A percentile compares a stretch with the other conserved stretches of the same genome.
Conservation (phyloP, 2,329 filamentous ascomycete genomes). For the Exophiala phaeomuriformis region DNA sequence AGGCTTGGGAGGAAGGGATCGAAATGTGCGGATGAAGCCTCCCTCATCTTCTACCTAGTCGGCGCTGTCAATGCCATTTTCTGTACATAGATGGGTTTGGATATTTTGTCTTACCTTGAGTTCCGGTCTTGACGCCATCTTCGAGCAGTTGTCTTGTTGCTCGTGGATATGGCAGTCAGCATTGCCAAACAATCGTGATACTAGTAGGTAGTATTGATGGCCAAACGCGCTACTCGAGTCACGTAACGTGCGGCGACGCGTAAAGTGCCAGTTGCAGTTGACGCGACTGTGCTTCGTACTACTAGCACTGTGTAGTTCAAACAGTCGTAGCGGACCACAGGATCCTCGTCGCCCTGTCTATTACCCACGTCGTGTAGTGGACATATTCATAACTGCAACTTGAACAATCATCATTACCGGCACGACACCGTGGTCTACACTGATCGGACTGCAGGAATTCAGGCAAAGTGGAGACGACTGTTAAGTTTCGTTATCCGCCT, state of each 20-base stretch:
- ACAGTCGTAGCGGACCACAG: too few species aligned
- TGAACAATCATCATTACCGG: too few species aligned
- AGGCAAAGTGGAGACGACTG: too few species aligned
- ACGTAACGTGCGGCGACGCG: background rate
- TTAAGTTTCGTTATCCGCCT: too few species aligned
- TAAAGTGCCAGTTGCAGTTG: background rate
- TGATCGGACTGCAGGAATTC: too few species aligned
- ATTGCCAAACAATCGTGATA: background rate
- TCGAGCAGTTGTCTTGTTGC: background rate
- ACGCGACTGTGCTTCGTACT: background rate
- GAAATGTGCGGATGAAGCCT: constrained; percentile 95
- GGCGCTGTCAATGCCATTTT: constrained; percentile 5
- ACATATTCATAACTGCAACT: too few species aligned
- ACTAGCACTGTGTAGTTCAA: too few species aligned
- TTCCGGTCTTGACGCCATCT: constrained; percentile 65
- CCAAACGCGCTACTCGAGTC: background rate
- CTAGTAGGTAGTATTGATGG: background rate
- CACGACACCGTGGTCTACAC: too few species aligned
- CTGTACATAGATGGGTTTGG: background rate
- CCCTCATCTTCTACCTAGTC: constrained; percentile 84
- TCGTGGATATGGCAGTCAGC: background rate
- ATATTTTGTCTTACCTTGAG: constrained; percentile 50
- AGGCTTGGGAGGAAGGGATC: constrained; percentile 64
- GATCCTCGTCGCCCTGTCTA: too few species aligned
- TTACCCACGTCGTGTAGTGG: too few species aligned